Base-by-base conservation (phyloP, 2,329 filamentous ascomycete genomes). In the Apiospora saccharicola region DNA sequence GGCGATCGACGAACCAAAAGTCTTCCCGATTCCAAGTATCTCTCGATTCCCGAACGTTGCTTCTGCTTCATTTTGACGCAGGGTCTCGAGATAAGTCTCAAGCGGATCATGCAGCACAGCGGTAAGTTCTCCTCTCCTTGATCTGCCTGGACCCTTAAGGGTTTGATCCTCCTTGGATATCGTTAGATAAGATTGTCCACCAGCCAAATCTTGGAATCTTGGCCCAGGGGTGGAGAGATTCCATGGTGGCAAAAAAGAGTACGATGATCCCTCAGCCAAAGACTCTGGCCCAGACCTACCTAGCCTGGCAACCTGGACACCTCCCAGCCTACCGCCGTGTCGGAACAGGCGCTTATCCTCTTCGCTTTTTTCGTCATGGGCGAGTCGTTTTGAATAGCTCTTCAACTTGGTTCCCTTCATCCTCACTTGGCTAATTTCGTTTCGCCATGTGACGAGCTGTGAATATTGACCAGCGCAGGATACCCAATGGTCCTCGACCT, bases 51-150 rank as follows among this genome's bases (percentile, higher is more conserved):
- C 22, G 34, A 24, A 64, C 34, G 34, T 64, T 24, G 34, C 57
- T 12, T n/a, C 57, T n/a, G 34, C 34, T 64, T 64, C 37, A 22
- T 7, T 12, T 64, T 12, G 34, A 41, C 34, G 57, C 57, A 64
- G 57, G 30, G 57, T 64, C 57, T 64, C 41, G 30, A 41, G 57
- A 64, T 64, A 41, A 64, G 57, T 64, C 57, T 64, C 57, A n/a
- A 64, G 57, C 30, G 34, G 13, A 64, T 64, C 34, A 64, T 64
- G 57, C 34, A 64, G 57, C 57, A 10, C 22, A 41, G 8, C 57
- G n/a, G 57, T 64, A 64, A 41, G 34, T 12, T 41, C 34, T 64
- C 57, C 53, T 12, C 57, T 64, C 57, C 57, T 64, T 37, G 57
- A 12, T 37, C 10, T 41, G 57, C 41, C 30, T 64, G 30, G 34